phyloP scores from a whole-genome alignment of 2,329 filamentous ascomycete genomes.

The Lachnellula cervina region DNA sequence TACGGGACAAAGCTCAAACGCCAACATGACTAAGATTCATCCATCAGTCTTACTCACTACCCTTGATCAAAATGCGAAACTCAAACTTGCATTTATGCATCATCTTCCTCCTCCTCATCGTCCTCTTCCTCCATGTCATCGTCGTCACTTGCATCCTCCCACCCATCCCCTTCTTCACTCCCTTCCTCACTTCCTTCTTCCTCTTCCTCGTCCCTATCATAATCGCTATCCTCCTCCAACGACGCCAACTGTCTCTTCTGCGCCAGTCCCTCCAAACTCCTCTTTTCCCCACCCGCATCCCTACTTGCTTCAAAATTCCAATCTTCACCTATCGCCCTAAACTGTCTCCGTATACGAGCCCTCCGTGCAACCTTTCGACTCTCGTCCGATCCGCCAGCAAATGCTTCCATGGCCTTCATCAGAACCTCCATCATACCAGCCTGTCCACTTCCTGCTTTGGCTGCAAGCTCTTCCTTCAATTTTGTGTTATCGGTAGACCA shows the following conservation, averaged over 20 bases:
- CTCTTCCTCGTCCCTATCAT: neutral
- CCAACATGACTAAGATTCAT: no score
- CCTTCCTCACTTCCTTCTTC: neutral
- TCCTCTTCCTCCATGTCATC: neutral
- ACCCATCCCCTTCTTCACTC: slow-evolving; percentile 1
- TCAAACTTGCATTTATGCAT: no score
- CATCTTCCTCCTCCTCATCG: neutral
- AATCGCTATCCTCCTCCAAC: slow-evolving; percentile 7
- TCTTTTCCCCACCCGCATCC: neutral
- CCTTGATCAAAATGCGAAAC: no score
- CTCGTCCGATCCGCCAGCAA: slow-evolving; percentile 1
- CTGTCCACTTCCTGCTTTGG: slow-evolving; percentile 3
- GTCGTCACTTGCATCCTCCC: slow-evolving; percentile 5
- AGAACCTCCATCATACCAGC: slow-evolving; percentile 2
- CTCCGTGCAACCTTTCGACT: slow-evolving; percentile 7
- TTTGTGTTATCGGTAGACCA: slow-evolving; percentile 2
- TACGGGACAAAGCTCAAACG: no score
- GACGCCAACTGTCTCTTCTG: neutral
- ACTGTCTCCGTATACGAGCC: slow-evolving; percentile 7
- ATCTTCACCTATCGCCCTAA: slow-evolving; percentile 5
- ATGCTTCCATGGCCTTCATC: slow-evolving; percentile 6
- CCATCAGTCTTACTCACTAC: no score
- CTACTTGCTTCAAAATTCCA: neutral
- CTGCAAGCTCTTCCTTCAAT: slow-evolving; percentile 2
- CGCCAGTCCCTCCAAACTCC: neutral